phyloP scores from a whole-genome alignment of 768 basidiomycete species.

The Asterophora lycoperdoides region DNA sequence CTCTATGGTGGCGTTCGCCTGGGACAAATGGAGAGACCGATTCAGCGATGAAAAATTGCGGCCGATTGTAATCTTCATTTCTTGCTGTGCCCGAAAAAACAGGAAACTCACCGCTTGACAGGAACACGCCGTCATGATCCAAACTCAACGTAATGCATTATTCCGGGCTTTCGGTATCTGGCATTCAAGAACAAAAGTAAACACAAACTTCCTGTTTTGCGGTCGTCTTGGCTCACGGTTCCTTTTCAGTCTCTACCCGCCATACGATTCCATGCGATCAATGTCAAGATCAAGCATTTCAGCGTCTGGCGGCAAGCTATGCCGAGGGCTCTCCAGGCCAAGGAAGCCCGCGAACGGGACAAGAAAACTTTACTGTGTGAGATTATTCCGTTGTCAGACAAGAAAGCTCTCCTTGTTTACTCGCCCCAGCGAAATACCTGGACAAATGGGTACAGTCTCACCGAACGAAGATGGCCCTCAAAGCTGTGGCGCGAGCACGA shows the following conservation, averaged over 20 bases:
- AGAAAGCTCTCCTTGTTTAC: constrained; percentile 8
- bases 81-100: no score
- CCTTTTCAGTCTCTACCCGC: constrained; percentile 66
- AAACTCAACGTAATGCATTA: constrained; percentile 55
- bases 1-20: constrained; percentile 47
- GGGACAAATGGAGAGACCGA: constrained; percentile 79
- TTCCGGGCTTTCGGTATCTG: constrained; percentile 70
- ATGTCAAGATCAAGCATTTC: constrained; percentile 60
- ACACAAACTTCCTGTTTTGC: constrained; percentile 11
- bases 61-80: constrained; percentile 49
- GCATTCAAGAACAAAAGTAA: constrained; percentile 71
- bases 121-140: constrained; percentile 58
- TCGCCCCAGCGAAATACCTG: constrained; percentile 44
- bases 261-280: constrained; percentile 65
- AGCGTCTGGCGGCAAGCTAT: constrained; percentile 62
- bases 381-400: constrained; percentile 20
- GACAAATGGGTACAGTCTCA: constrained; percentile 67
- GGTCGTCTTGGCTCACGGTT: not conserved
- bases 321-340: constrained; percentile 64
- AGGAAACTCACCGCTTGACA: constrained; percentile 21
- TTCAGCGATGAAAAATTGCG: constrained; percentile 62
- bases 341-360: constrained; percentile 61
- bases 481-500: constrained; percentile 84
- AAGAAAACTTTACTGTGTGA: constrained; percentile 53
- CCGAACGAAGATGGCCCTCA: constrained; percentile 65